Evolutionary conservation across 306 rosid species (phyloP).

Genomic region (Malus domestica): ASM211411v1 NC_041802.1:6129001-6129500

Average conservation of each 20-base stretch:
- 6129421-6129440: conserved; percentile 57
- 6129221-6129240: not conserved
- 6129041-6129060: too few species aligned
- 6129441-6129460: conserved; percentile 45
- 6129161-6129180: too few species aligned
- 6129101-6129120: too few species aligned
- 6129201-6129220: not conserved
- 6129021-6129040: too few species aligned
- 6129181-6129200: not conserved
- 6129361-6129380: not conserved
- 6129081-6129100: too few species aligned
- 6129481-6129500: conserved; percentile 70
- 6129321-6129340: not conserved
- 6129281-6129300: not conserved
- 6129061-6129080: too few species aligned
- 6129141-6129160: too few species aligned
- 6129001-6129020: too few species aligned
- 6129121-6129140: too few species aligned
- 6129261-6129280: not conserved
- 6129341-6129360: not conserved
- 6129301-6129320: not conserved
- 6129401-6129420: not conserved
- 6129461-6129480: conserved; percentile 61
- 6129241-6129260: not conserved
- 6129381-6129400: not conserved